Conservation (phyloP, 352 stramenopile genomes). For the Pythium angustatum region DNA sequence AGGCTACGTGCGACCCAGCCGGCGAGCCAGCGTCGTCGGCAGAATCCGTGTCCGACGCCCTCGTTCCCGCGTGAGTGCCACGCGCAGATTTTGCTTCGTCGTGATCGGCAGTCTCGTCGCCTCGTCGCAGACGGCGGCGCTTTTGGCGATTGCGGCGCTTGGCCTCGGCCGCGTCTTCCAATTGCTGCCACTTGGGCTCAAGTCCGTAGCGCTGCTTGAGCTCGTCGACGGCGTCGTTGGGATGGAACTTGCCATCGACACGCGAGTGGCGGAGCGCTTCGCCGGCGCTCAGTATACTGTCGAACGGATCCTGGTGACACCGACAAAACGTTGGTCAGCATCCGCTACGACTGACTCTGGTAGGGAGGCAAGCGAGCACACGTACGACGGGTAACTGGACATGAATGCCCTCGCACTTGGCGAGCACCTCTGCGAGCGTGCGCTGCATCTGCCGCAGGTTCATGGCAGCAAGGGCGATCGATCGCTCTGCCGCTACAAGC, state of each 20-base stretch:
- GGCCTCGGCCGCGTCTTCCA: slow-evolving; percentile 38
- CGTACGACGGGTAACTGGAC: slow-evolving; percentile 46
- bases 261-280: slow-evolving; percentile 29
- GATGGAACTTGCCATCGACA: slow-evolving; percentile 29
- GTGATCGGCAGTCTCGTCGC: slow-evolving; percentile 7
- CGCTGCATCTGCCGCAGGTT: slow-evolving; percentile 68
- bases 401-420: slow-evolving; percentile 60
- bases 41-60: background rate
- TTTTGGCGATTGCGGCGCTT: slow-evolving; percentile 42
- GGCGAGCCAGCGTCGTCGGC: background rate
- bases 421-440: slow-evolving; percentile 54
- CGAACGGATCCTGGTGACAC: slow-evolving; percentile 31
- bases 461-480: too few species aligned
- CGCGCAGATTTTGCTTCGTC: background rate
- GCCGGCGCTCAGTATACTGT: slow-evolving; percentile 17
- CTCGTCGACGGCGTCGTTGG: slow-evolving; percentile 57
- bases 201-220: slow-evolving; percentile 56
- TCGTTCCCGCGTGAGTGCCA: too few species aligned
- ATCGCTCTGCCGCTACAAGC: too few species aligned
- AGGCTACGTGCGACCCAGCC: background rate
- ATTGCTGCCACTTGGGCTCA: slow-evolving; percentile 54
- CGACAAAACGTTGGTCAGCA: too few species aligned
- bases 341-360: too few species aligned
- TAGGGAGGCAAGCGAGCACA: too few species aligned
- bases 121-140: slow-evolving; percentile 20